These are phyloP conservation scores for Graphilbum sp. DNA, from an alignment of 2,329 filamentous ascomycete genomes.

Conservation along the genomic window DNA sequence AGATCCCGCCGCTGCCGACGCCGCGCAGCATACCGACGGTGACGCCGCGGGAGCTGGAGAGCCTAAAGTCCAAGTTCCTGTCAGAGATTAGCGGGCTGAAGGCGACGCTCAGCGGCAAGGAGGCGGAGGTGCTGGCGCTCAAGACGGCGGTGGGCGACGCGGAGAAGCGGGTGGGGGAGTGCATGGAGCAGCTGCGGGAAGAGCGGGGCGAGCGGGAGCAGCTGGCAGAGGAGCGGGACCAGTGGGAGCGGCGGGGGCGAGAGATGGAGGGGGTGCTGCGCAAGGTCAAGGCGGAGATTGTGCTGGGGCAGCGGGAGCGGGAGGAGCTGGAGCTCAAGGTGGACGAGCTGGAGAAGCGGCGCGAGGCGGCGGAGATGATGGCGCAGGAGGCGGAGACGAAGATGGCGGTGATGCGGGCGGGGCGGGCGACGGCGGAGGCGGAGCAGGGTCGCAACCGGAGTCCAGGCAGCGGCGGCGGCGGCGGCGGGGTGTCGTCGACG, in stretches of 20 bases:
- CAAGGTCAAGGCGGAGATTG: constrained; percentile 68
- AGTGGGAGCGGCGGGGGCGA: constrained; percentile 69
- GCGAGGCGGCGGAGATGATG: constrained; percentile 58
- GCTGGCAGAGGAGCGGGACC: constrained; percentile 56
- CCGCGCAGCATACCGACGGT: constrained; percentile 82
- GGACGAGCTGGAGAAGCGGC: constrained; percentile 59
- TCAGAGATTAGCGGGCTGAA: constrained; percentile 92
- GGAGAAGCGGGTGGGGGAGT: constrained; percentile 79
- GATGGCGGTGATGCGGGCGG: constrained; percentile 56
- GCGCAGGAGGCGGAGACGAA: constrained; percentile 62
- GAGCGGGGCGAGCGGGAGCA: constrained; percentile 55
- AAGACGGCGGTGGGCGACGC: constrained; percentile 81
- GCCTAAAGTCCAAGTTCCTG: constrained; percentile 75
- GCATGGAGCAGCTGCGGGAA: constrained; percentile 68
- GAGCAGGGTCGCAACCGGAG: constrained; percentile 2
- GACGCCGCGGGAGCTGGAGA: constrained; percentile 82
- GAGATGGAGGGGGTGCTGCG: constrained; percentile 74
- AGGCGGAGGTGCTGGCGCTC: constrained; percentile 76
- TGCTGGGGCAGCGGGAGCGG: constrained; percentile 60
- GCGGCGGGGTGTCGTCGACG: constrained; percentile 13
- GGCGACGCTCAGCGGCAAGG: constrained; percentile 79
- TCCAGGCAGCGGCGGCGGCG: constrained; percentile 30
- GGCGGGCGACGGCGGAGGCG: constrained; percentile 24
- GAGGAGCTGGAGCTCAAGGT: constrained; percentile 62
- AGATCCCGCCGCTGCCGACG: constrained; percentile 85